Percentiles rank a stretch among this genome's conserved stretches.
Conservation (phyloP, 2,329 filamentous ascomycete genomes). For the Fusarium sp. region DNA sequence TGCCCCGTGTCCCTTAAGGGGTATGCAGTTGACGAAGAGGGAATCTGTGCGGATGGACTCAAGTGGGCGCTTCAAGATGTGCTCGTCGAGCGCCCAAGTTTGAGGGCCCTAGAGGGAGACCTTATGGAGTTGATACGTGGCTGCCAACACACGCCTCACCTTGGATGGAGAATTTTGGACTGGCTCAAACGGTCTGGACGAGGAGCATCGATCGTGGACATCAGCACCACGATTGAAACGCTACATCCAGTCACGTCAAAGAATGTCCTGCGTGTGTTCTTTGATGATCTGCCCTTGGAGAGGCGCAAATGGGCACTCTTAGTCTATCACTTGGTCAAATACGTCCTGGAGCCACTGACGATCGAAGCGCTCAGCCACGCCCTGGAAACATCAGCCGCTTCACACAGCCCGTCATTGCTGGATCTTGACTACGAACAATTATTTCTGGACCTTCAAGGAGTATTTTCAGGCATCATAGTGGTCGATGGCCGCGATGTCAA, state of each 20-base stretch:
- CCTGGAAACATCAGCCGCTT: neutral
- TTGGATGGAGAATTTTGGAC: neutral
- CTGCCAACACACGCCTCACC: neutral
- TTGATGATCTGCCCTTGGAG: neutral
- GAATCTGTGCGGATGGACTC: neutral
- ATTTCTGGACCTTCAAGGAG: neutral
- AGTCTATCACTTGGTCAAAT: neutral
- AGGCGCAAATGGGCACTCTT: neutral
- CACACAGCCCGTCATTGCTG: neutral
- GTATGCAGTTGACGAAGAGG: neutral
- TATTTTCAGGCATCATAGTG: neutral
- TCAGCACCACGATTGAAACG: neutral
- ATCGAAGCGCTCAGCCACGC: neutral
- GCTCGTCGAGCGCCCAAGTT: neutral
- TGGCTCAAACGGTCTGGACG: neutral
- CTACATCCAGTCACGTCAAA: neutral
- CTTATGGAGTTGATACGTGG: neutral
- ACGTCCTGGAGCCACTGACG: conserved; percentile 1
- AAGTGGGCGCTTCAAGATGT: neutral
- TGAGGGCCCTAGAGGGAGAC: neutral
- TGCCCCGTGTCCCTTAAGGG: neutral
- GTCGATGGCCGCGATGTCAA: neutral
- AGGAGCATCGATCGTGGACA: neutral
- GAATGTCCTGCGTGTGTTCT: neutral
- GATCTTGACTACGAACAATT: neutral